Evolutionary conservation across 805 yeast species (phyloP), one percentile per base, ranked within the genome.

Genomic region (Kuraishia ogatae): DNA sequence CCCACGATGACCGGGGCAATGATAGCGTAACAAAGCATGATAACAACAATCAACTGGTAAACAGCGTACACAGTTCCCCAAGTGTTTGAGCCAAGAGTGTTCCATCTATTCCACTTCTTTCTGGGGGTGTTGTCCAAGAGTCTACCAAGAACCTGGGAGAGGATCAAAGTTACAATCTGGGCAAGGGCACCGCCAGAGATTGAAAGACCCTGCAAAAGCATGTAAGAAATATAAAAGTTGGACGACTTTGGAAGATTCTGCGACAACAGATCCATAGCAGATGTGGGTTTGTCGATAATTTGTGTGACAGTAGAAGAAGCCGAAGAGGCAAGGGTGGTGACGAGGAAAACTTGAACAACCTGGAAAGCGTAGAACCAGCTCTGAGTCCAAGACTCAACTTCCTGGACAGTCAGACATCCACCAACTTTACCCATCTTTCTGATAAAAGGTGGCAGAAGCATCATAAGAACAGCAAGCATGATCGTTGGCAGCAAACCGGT

Each of bases 401-500:
- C 79, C 63, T 90, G 93, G 10, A 73, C 66, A 2, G 97, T 83
- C 54, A 88, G 74, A 50, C 77, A 72, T 26, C 98, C 98, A 39
- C 88, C 75, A 53, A 85, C 66, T 61, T 79, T 82, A 60, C 96
- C 98, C 79, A 84, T 79, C 56, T 76, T 78, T 63, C 89, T 82
- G 61, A 94, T 87, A 62, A 90, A 79, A 29, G 90, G 85, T 3
- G 99, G 98, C 49, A 92, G 84, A 51, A 94, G 70, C 55, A 88
- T 78, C 96, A 91, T 91, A 68, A 93, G 81, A 35, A 92, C 67
- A 1, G 96, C 82, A 67, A 94, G 78, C 58, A 88, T 73, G 57
- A 93, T 75, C 28, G 96, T 81, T 58, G 99, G 99, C 58, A 93
- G 76, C 63, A 92, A 72, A 67, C 93, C 92, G 13, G 97, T 91